A percentile compares a stretch with the other conserved stretches of the same genome.
phyloP scores from a whole-genome alignment of 2,329 filamentous ascomycete genomes.

The Rutstroemia sydowiana region DNA sequence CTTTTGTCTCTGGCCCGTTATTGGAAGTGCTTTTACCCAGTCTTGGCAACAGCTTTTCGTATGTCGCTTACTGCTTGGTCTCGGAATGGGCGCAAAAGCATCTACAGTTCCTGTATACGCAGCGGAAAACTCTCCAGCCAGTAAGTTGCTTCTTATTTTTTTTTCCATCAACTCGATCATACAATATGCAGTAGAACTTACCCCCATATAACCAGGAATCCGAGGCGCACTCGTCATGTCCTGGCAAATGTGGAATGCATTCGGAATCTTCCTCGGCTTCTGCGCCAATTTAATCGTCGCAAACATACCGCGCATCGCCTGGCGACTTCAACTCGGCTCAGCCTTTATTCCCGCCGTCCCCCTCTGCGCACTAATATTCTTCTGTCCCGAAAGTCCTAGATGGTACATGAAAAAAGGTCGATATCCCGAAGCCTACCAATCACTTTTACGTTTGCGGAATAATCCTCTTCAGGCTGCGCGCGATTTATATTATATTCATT shows the following conservation, averaged over 20 bases:
- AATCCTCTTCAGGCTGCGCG: conserved; percentile 52
- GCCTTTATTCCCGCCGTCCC: conserved; percentile 60
- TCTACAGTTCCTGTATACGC: conserved; percentile 44
- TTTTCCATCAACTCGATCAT: too few relatives aligned
- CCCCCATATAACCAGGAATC: conserved; percentile 21
- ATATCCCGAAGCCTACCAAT: conserved; percentile 47
- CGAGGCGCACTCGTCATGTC: conserved; percentile 49
- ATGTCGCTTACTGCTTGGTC: conserved; percentile 48
- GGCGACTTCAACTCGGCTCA: conserved; percentile 58
- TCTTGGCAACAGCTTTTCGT: conserved; percentile 51
- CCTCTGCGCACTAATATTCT: conserved; percentile 47
- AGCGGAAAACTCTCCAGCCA: conserved; percentile 46
- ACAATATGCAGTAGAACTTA: too few relatives aligned
- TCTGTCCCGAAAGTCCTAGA: conserved; percentile 57
- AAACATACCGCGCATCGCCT: conserved; percentile 48
- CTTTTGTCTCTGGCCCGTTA: conserved; percentile 48
- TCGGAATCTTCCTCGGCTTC: conserved; percentile 38
- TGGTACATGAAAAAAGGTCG: conserved; percentile 59
- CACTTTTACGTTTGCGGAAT: conserved; percentile 50
- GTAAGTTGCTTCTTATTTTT: conserved; percentile 19
- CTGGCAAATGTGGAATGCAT: conserved; percentile 44
- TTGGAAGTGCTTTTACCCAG: conserved; percentile 40
- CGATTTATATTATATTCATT: conserved; percentile 54
- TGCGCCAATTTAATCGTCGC: conserved; percentile 36
- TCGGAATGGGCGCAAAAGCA: conserved; percentile 53